Evolutionary conservation across 2,329 filamentous ascomycete species (phyloP), one percentile per base, ranked within the genome.

Genomic region (Fulvia fulva): DNA sequence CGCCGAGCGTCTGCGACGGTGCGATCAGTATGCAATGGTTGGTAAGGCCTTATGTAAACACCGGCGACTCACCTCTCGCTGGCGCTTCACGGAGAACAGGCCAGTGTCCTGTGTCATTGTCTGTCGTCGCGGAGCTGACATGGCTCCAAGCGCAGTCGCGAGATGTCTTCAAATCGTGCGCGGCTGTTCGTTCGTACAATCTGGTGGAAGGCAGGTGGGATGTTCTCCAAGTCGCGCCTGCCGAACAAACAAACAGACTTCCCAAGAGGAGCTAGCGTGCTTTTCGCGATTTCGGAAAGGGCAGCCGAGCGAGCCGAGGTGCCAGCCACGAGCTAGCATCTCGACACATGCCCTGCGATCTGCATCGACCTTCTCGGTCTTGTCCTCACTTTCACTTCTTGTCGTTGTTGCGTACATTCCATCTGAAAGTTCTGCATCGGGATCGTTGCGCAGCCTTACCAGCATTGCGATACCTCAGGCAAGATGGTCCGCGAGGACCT

Each of bases 401-500:
- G 23, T 16, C 16, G 3, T 19, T 19, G 11, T 30, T 5, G 5
- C 11, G 25, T 11, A 30, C 9, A 16, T 23, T 12, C 23, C 50
- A 19, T 47, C 53, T 53, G 4, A 50, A 47, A 23, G n/a, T n/a
- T n/a, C n/a, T n/a, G 25, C 37, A 37, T 28, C 14, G 26, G 25
- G 21, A n/a, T 8, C 7, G 14, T 41, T 41, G 37, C 7, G 8
- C 5, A 41, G 14, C 7, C 14, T 41, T 19, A 41, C 37, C 14
- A n/a, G 14, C 37, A 19, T 7, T 41, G 37, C 16, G 37, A 41
- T 41, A 21, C 12, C 51, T 41, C 53, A 23, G 45, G 63, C 76
- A 93, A 86, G 81, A 87, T 92, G 80, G 91, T 96, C 80, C 91
- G 94, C 73, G 93, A 97, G 85, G 93, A 97, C 74, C 81, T 97